Conservation (phyloP, 2,329 filamentous ascomycete genomes). For the Aspergillus ruber region DNA sequence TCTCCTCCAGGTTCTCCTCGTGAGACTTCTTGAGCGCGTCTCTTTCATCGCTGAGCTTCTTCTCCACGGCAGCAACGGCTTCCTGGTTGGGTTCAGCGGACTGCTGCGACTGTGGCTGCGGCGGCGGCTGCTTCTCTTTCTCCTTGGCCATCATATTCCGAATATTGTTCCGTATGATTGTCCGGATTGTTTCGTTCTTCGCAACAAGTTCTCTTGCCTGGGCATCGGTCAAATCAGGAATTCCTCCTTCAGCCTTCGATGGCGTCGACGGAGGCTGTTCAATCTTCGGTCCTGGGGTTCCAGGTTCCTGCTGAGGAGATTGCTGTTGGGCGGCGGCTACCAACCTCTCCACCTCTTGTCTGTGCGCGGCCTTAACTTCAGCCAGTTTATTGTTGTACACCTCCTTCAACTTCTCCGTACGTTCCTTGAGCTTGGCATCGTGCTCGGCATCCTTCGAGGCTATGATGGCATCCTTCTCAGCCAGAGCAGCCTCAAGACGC, state of each 20-base stretch:
- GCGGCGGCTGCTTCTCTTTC: conserved; percentile 27
- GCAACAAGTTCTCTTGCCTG: conserved; percentile 47
- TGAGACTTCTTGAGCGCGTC: conserved; percentile 40
- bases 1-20: conserved; percentile 53
- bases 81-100: conserved; percentile 25
- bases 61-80: conserved; percentile 32
- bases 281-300: conserved; percentile 14
- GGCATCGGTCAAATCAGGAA: conserved; percentile 41
- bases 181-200: conserved; percentile 44
- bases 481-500: conserved; percentile 46
- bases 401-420: conserved; percentile 56
- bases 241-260: conserved; percentile 26
- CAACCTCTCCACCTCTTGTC: conserved; percentile 45
- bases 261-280: conserved; percentile 23
- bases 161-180: conserved; percentile 53
- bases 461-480: conserved; percentile 41
- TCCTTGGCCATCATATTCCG: conserved; percentile 40
- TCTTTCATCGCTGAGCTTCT: conserved; percentile 34
- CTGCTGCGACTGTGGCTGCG: conserved; percentile 9
- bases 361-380: conserved; percentile 47
- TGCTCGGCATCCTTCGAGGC: conserved; percentile 46
- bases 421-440: conserved; percentile 44
- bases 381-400: conserved; percentile 63
- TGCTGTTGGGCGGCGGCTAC: conserved; percentile 35
- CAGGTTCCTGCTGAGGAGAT: conserved; percentile 13